Evolutionary conservation across 2,329 filamentous ascomycete genomes (phyloP).

Genomic region (Didymellaceae sp.): DNA sequence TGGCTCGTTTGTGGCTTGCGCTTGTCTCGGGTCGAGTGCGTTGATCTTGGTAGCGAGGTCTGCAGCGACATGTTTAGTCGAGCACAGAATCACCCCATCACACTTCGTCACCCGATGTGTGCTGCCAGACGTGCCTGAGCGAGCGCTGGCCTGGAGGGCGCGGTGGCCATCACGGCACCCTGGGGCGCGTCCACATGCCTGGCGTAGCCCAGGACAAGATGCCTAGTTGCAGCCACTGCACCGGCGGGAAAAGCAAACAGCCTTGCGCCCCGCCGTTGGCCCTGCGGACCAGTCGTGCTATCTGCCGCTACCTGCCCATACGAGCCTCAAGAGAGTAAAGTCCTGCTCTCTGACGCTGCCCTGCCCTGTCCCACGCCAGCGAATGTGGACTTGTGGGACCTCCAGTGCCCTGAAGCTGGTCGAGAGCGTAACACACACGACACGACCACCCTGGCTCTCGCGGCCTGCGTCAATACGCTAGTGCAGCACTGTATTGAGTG

Average conservation of each 20-base stretch:
- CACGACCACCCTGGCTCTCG: slow-evolving; percentile 6
- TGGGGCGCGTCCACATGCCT: background rate
- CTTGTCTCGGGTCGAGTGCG: slow-evolving; percentile 21
- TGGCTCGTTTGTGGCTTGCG: slow-evolving; percentile 27
- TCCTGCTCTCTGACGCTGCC: no score
- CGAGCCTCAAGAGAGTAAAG: slow-evolving; percentile 12
- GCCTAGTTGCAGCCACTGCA: slow-evolving; percentile 1
- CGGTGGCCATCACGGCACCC: background rate
- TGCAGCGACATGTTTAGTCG: slow-evolving; percentile 15
- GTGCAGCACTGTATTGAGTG: slow-evolving; percentile 26
- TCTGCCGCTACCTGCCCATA: slow-evolving; percentile 9
- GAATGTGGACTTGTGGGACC: slow-evolving; percentile 7
- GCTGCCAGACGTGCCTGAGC: slow-evolving; percentile 8
- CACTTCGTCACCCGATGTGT: background rate
- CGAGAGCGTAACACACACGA: slow-evolving; percentile 7
- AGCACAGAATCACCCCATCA: slow-evolving; percentile 11
- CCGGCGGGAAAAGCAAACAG: slow-evolving; percentile 13
- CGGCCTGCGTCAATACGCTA: slow-evolving; percentile 20
- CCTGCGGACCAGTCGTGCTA: slow-evolving; percentile 2
- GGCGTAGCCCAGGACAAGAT: slow-evolving; percentile 7
- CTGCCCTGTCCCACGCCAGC: slow-evolving; percentile 7
- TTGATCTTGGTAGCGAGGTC: slow-evolving; percentile 17
- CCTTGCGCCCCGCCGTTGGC: slow-evolving; percentile 13
- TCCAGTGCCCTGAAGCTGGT: slow-evolving; percentile 1
- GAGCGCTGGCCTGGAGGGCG: slow-evolving; percentile 1